Percentiles rank a stretch among this genome's conserved stretches.
Evolutionary conservation across 148 eudicot species (phyloP).

Genomic region (Arbutus unedo): DNA sequence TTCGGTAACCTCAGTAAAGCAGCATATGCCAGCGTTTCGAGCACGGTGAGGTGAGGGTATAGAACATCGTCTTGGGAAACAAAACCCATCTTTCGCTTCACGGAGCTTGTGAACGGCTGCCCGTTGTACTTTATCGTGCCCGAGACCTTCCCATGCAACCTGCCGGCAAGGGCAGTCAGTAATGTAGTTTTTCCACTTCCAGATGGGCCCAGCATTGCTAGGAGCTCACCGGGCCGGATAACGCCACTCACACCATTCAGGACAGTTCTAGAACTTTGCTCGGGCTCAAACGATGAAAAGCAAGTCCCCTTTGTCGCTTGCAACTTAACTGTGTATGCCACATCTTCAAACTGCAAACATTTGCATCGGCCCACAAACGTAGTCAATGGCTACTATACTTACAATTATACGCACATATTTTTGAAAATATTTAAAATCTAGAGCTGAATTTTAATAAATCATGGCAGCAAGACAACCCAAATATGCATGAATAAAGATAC

Average conservation of each 20-base stretch:
- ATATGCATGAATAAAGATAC: slow-evolving; percentile 23
- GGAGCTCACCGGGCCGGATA: slow-evolving; percentile 67
- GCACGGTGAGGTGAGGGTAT: slow-evolving; percentile 75
- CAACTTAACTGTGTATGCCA: slow-evolving; percentile 51
- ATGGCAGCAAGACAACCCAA: background rate
- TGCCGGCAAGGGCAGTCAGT: slow-evolving; percentile 63
- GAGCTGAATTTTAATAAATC: background rate
- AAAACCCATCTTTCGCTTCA: slow-evolving; percentile 66
- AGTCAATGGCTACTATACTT: too few relatives aligned
- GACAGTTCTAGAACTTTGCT: slow-evolving; percentile 32
- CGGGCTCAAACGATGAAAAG: slow-evolving; percentile 35
- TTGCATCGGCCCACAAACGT: too few relatives aligned
- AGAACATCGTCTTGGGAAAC: slow-evolving; percentile 78
- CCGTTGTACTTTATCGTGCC: slow-evolving; percentile 68
- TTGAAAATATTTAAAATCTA: too few relatives aligned
- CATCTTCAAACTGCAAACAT: slow-evolving; percentile 64
- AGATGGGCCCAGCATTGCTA: slow-evolving; percentile 88
- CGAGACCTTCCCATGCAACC: slow-evolving; percentile 42
- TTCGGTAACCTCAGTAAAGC: slow-evolving; percentile 61
- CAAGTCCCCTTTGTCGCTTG: slow-evolving; percentile 18
- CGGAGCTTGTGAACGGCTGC: slow-evolving; percentile 50
- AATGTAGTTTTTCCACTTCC: slow-evolving; percentile 92
- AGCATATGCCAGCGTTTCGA: slow-evolving; percentile 65
- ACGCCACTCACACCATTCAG: slow-evolving; percentile 64
- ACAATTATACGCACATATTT: too few relatives aligned